These are phyloP conservation scores for Naganishia kalamii DNA, from an alignment of 768 basidiomycete genomes.

Conservation along the genomic window DNA sequence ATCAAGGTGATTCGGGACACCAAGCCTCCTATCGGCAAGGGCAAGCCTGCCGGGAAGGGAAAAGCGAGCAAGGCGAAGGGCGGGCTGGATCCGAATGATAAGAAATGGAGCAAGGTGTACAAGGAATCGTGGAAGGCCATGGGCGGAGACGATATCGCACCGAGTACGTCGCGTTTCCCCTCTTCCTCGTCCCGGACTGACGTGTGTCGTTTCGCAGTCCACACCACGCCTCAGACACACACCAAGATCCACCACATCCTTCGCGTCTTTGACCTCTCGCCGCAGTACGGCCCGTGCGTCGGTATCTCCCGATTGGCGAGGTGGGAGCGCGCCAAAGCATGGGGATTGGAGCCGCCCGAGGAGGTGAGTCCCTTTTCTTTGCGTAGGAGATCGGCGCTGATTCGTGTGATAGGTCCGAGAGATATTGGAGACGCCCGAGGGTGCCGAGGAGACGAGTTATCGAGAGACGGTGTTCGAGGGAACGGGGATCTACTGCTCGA, in stretches of 20 bases:
- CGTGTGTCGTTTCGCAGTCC: conserved; percentile 26
- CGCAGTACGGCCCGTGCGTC: conserved; percentile 41
- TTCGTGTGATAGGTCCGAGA: conserved; percentile 58
- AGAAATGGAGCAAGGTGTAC: conserved; percentile 55
- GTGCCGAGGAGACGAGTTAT: conserved; percentile 54
- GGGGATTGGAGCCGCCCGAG: conserved; percentile 71
- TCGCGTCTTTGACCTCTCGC: conserved; percentile 44
- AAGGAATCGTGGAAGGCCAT: conserved; percentile 53
- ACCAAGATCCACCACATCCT: conserved; percentile 42
- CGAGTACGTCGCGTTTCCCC: conserved; percentile 55
- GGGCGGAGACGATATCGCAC: conserved; percentile 50
- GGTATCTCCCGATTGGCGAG: conserved; percentile 65
- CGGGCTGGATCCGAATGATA: conserved; percentile 50
- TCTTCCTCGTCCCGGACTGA: neutral
- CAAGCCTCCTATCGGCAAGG: conserved; percentile 14
- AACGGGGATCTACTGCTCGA: conserved; percentile 22
- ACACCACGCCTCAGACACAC: conserved; percentile 39
- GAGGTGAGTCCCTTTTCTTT: conserved; percentile 54
- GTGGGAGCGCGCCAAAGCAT: conserved; percentile 73
- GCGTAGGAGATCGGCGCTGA: neutral
- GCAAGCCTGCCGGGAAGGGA: neutral
- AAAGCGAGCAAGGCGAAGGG: conserved; percentile 11
- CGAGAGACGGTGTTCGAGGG: conserved; percentile 60
- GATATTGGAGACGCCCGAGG: conserved; percentile 67
- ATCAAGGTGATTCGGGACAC: neutral